phyloP scores from a whole-genome alignment of 2,329 filamentous ascomycete genomes.

The Ophioceras dolichostomum region DNA sequence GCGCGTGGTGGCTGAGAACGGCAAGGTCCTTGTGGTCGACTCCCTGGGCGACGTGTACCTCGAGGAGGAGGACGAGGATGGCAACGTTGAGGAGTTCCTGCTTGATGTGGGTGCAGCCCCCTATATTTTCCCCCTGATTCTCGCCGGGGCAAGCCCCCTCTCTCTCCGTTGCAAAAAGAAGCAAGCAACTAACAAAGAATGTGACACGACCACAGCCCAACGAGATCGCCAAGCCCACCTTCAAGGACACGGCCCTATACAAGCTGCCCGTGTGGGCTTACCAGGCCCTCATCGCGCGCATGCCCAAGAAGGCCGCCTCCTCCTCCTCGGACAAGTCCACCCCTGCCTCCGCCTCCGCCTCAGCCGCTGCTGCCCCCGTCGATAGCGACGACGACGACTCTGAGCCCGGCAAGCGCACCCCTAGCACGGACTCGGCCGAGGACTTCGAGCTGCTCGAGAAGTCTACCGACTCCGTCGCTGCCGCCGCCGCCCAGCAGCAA shows the following conservation, averaged over 20 bases:
- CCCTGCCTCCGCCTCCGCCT: too few relatives aligned
- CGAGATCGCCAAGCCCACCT: constrained; percentile 64
- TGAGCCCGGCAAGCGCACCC: constrained; percentile 36
- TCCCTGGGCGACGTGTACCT: constrained; percentile 85
- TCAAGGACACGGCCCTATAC: constrained; percentile 73
- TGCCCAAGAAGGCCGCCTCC: constrained; percentile 18
- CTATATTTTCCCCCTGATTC: not conserved
- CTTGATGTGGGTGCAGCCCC: constrained; percentile 74
- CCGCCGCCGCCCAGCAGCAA: constrained; percentile 36
- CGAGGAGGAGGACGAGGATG: constrained; percentile 85
- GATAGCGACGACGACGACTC: constrained; percentile 31
- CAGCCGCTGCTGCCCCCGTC: too few relatives aligned
- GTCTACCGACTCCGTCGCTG: constrained; percentile 40
- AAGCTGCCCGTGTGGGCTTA: constrained; percentile 67
- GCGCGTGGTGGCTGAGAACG: constrained; percentile 84
- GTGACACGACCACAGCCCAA: too few relatives aligned
- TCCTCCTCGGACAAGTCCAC: too few relatives aligned
- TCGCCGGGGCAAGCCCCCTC: not conserved
- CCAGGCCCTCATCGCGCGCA: constrained; percentile 38
- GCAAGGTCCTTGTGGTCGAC: constrained; percentile 89
- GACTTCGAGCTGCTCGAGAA: constrained; percentile 54
- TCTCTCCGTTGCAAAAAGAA: not conserved
- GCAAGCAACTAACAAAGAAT: too few relatives aligned
- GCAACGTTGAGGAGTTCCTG: constrained; percentile 68
- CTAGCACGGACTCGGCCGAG: constrained; percentile 43